These are phyloP conservation scores for Ophiosphaerella narmari DNA, from an alignment of 2,329 filamentous ascomycete genomes.

Conservation along the genomic window DNA sequence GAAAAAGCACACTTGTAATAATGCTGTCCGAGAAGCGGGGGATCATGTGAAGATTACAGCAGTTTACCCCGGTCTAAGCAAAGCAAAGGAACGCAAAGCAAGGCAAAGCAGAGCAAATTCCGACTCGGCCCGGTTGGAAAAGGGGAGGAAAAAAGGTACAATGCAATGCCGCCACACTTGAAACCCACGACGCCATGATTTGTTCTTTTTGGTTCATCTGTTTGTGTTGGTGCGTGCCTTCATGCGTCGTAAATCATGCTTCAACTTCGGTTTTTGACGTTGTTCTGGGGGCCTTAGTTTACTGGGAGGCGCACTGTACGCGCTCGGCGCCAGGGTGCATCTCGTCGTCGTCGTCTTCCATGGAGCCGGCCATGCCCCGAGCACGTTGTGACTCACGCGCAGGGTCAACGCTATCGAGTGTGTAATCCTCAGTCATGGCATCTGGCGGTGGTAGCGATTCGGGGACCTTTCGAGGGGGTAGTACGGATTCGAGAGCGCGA, in stretches of 20 bases:
- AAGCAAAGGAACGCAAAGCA: too few relatives aligned
- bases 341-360: conserved; percentile 69
- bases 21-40: too few relatives aligned
- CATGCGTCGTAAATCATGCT: neutral
- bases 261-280: neutral
- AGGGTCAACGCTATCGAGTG: conserved; percentile 81
- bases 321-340: conserved; percentile 70
- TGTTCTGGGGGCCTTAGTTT: conserved; percentile 47
- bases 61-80: too few relatives aligned
- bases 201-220: too few relatives aligned
- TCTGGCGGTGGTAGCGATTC: conserved; percentile 74
- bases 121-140: too few relatives aligned
- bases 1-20: too few relatives aligned
- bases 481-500: conserved; percentile 77
- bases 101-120: too few relatives aligned
- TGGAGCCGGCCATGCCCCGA: conserved; percentile 63
- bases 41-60: too few relatives aligned
- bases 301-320: conserved; percentile 87
- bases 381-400: conserved; percentile 67
- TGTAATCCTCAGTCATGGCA: conserved; percentile 88
- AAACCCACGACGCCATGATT: too few relatives aligned
- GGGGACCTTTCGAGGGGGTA: conserved; percentile 70
- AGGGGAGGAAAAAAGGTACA: too few relatives aligned
- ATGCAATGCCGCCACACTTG: too few relatives aligned
- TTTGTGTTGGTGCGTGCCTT: too few relatives aligned